Evolutionary conservation across 2,329 filamentous ascomycete species (phyloP), one percentile per base, ranked within the genome.

Genomic region (Alternaria incomplexa): DNA sequence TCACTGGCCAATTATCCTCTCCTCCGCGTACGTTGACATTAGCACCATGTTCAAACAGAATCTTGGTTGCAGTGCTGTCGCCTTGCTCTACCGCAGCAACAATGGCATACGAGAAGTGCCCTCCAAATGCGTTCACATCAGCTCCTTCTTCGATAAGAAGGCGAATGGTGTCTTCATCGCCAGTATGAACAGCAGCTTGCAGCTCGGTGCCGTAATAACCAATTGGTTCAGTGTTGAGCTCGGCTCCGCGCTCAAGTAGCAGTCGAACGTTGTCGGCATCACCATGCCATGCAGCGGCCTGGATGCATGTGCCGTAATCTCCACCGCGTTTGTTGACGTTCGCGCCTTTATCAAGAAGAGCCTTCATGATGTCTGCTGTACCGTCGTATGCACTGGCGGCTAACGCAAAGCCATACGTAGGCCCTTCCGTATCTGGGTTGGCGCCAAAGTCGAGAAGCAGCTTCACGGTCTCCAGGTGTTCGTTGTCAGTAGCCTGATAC

Each of bases 251-350:
- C 3, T 74, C 58, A 1, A 74, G 30, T 6, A 75, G 66, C 13
- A 75, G 44, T 32, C 65, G 59, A 7, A 75, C 70, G 17, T 67
- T 73, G 2, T 72, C 64, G 1, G 47, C 55, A 48, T 73, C 56
- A 4, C 72, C 69, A 45, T 45, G 57, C 44, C 58, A 64, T 17
- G 65, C 63, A 28, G 65, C 65, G 6, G 65, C 65, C 56, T 73
- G 68, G 8, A 75, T 56, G 6, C 69, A 64, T 9, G 65, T 69
- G 10, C 72, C 69, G 50, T 74, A 73, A 6, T 67, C 63, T 5
- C 70, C 71, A 6, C 66, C 69, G 3, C 59, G 65, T 46, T 69
- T 68, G 44, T 72, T 73, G 6, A 72, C 70, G 58, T 74, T 56
- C 5, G 71, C 71, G 0, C 66, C 68, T 53, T 63, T 64, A 3